A percentile compares a stretch with the other conserved stretches of the same genome.
Evolutionary conservation across 2,329 filamentous ascomycete genomes (phyloP).

Genomic region (Sphaerulina vaccinii): DNA sequence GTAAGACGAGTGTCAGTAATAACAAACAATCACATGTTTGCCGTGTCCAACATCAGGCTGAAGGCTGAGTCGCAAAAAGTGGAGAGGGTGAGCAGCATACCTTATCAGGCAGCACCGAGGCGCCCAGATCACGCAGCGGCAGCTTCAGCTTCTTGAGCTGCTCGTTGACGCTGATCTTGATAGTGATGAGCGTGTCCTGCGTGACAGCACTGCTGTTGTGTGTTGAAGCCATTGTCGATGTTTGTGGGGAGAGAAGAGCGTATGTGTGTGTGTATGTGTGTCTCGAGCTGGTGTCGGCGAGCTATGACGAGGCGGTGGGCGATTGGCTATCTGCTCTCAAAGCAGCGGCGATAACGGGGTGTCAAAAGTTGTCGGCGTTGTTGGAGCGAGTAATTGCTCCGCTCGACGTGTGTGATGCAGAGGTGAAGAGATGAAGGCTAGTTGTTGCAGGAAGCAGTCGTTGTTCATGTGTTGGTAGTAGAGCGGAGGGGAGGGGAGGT

Average conservation of each 20-base stretch:
- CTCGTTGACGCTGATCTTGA: slow-evolving; percentile 81
- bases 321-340: too few relatives aligned
- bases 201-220: slow-evolving; percentile 45
- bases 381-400: slow-evolving; percentile 10
- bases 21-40: slow-evolving; percentile 5
- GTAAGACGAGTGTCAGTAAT: slow-evolving; percentile 28
- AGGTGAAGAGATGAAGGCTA: background rate
- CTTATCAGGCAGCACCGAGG: slow-evolving; percentile 73
- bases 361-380: background rate
- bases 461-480: too few relatives aligned
- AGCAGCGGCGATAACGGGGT: too few relatives aligned
- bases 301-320: slow-evolving; percentile 2
- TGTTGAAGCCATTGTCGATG: slow-evolving; percentile 39
- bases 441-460: background rate
- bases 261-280: background rate
- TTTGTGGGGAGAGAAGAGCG: slow-evolving; percentile 7
- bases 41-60: slow-evolving; percentile 1
- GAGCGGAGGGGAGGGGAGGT: background rate
- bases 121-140: slow-evolving; percentile 77
- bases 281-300: slow-evolving; percentile 3
- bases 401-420: slow-evolving; percentile 1
- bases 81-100: slow-evolving; percentile 54
- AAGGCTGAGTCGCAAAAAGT: slow-evolving; percentile 6
- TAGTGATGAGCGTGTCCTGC: slow-evolving; percentile 72
- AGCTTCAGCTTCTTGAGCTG: slow-evolving; percentile 82